These are phyloP conservation scores for Prunus fruticosa DNA, from an alignment of 306 rosid species.

Conservation along the genomic window DNA sequence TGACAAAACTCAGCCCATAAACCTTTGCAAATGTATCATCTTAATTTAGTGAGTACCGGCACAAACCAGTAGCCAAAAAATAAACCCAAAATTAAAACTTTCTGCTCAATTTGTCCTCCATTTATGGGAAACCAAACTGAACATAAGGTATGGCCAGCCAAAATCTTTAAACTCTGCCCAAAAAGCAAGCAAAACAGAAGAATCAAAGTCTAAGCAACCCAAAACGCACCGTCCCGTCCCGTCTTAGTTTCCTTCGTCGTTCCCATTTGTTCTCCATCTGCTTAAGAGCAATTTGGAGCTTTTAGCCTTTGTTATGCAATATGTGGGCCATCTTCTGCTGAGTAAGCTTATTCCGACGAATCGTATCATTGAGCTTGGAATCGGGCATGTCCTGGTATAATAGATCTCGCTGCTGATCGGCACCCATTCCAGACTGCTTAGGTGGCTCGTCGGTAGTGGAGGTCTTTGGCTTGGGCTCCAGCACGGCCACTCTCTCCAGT, in stretches of 20 bases:
- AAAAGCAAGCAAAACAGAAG: not conserved
- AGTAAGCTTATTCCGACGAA: conserved; percentile 22
- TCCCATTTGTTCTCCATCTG: conserved; percentile 35
- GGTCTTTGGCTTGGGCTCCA: conserved; percentile 8
- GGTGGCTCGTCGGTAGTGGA: not conserved
- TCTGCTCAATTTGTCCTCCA: not conserved
- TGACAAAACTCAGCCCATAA: not conserved
- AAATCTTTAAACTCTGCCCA: not conserved
- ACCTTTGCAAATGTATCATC: not conserved
- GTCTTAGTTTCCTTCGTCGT: conserved; percentile 38
- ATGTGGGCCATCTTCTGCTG: not conserved
- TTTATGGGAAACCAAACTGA: conserved; percentile 3
- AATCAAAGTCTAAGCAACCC: not conserved
- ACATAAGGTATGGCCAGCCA: not conserved
- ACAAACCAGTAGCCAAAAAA: not conserved
- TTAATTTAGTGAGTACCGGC: not conserved
- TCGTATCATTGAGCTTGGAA: conserved; percentile 32
- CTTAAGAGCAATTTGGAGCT: conserved; percentile 28
- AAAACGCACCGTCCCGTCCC: conserved; percentile 23
- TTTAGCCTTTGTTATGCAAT: conserved; percentile 59
- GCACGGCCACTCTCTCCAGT: conserved; percentile 17
- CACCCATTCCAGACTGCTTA: conserved; percentile 10
- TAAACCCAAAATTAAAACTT: not conserved
- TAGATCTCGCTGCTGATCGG: conserved; percentile 21
- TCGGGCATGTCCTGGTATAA: not conserved